Evolutionary conservation across 495 filamentous ascomycete species (phyloP).

Genomic region (Neurospora sublineolata): DNA sequence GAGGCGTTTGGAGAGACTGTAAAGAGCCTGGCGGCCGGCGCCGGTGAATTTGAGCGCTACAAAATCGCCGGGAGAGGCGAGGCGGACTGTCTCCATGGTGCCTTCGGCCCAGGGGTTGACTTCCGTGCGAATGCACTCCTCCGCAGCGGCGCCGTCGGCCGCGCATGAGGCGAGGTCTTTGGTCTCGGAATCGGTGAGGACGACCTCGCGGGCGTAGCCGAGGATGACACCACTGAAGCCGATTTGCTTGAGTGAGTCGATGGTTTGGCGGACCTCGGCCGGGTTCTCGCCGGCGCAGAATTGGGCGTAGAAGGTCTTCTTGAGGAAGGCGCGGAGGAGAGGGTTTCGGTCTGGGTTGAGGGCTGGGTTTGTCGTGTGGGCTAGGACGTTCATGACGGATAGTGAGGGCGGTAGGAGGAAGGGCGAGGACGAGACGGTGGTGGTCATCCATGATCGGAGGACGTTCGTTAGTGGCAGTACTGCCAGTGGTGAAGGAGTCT

Average conservation of each 20-base stretch:
- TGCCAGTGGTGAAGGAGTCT: constrained; percentile 43
- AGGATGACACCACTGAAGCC: constrained; percentile 71
- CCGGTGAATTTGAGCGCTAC: constrained; percentile 89
- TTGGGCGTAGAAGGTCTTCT: constrained; percentile 72
- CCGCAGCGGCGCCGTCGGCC: constrained; percentile 18
- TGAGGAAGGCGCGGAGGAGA: constrained; percentile 46
- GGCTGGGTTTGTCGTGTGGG: constrained; percentile 50
- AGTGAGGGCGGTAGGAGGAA: constrained; percentile 60
- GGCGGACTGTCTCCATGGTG: constrained; percentile 62
- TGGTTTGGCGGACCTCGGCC: constrained; percentile 47
- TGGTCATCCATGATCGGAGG: constrained; percentile 67
- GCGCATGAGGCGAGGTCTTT: constrained; percentile 23
- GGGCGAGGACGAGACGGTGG: constrained; percentile 68
- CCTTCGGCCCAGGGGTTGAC: constrained; percentile 64
- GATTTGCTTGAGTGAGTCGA: constrained; percentile 47
- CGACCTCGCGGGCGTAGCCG: constrained; percentile 64
- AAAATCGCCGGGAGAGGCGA: constrained; percentile 67
- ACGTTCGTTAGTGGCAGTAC: constrained; percentile 63
- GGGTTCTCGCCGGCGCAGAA: constrained; percentile 70
- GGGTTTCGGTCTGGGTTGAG: constrained; percentile 49
- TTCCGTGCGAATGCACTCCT: constrained; percentile 43
- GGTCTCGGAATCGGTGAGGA: constrained; percentile 43
- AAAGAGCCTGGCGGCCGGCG: constrained; percentile 68
- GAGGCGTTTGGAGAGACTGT: constrained; percentile 45
- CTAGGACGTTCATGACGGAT: constrained; percentile 54